Evolutionary conservation across 305 asterid species (phyloP).

Genomic region (Fraxinus greggii): DNA sequence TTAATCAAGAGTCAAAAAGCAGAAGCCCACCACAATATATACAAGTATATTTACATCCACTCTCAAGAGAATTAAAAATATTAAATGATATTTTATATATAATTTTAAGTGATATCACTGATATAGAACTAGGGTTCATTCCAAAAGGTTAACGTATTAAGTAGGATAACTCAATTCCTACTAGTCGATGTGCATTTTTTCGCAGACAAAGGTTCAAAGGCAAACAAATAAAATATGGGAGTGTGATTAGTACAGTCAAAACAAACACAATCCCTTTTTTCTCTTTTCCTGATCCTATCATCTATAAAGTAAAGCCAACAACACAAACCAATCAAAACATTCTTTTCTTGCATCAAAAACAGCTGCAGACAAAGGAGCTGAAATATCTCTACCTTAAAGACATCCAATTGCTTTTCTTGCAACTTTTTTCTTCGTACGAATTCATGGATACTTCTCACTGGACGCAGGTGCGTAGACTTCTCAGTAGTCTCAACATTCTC

Average conservation of each 20-base stretch:
- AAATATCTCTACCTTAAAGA: conserved; percentile 9
- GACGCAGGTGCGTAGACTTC: conserved; percentile 48
- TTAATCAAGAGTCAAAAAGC: conserved; percentile 50
- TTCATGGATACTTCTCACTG: conserved; percentile 71
- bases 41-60: conserved; percentile 38
- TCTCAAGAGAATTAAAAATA: conserved; percentile 11
- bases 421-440: conserved; percentile 10
- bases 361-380: conserved; percentile 47
- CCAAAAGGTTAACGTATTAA: background rate
- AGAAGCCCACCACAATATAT: conserved; percentile 38
- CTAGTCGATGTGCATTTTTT: background rate
- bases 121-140: background rate
- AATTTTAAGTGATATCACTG: background rate
- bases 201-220: conserved; percentile 6
- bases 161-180: background rate
- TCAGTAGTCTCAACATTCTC: background rate
- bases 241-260: conserved; percentile 58
- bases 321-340: conserved; percentile 51
- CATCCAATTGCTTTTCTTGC: conserved; percentile 35
- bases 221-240: conserved; percentile 15
- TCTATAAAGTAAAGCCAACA: conserved; percentile 46
- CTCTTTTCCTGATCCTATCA: conserved; percentile 37
- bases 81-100: too few species aligned
- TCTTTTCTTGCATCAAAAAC: conserved; percentile 52
- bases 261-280: conserved; percentile 49